These are phyloP conservation scores for Aspergillus tanneri DNA, from an alignment of 2,329 filamentous ascomycete species.

Conservation along the genomic window DNA sequence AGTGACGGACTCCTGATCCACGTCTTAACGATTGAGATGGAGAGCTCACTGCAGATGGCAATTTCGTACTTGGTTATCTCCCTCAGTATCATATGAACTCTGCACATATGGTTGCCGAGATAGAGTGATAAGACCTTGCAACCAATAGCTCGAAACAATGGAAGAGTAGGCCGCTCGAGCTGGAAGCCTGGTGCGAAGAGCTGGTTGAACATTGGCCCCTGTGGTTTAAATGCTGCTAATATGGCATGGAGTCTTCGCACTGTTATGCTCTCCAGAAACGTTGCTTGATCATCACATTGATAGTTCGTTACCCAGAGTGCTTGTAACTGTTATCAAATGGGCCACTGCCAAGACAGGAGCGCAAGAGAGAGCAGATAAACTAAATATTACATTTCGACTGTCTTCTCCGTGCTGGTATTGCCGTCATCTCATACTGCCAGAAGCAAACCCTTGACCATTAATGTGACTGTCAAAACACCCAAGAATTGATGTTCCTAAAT, in stretches of 20 bases:
- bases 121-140: background rate
- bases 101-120: constrained; percentile 17
- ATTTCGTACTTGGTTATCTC: constrained; percentile 11
- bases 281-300: background rate
- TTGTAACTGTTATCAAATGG: no score
- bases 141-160: background rate
- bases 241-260: background rate
- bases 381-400: constrained; percentile 3
- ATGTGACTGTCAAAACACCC: background rate
- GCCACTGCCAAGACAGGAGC: background rate
- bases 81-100: constrained; percentile 22
- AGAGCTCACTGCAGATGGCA: no score
- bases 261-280: background rate
- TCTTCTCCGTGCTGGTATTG: background rate
- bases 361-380: background rate
- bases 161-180: background rate
- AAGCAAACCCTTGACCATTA: constrained; percentile 1
- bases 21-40: no score
- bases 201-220: no score
- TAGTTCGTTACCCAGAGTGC: background rate
- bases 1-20: constrained; percentile 29
- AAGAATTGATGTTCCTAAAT: background rate
- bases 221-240: background rate
- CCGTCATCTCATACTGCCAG: constrained; percentile 1
- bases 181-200: background rate